Conservation (phyloP, 805 yeast species). For the Wickerhamiella australiensis region DNA sequence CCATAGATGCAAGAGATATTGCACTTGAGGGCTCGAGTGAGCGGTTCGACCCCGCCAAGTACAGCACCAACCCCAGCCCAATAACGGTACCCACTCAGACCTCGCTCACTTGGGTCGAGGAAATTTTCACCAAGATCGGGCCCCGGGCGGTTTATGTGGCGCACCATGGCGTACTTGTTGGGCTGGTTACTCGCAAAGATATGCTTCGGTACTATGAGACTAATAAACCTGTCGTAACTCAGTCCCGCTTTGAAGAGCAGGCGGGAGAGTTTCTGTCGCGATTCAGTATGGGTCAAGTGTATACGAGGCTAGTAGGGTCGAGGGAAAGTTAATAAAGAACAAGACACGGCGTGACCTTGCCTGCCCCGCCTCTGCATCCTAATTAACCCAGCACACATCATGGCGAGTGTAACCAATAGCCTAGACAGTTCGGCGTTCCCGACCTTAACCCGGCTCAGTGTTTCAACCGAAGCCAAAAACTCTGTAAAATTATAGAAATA, state of each 20-base stretch:
- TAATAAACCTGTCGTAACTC: not conserved
- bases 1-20: constrained; percentile 24
- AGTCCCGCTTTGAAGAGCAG: not conserved
- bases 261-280: not conserved
- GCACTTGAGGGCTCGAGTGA: constrained; percentile 11
- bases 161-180: constrained; percentile 45
- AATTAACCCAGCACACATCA: too few species aligned
- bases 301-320: not conserved
- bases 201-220: constrained; percentile 35
- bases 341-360: too few species aligned
- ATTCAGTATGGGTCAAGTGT: not conserved
- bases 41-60: constrained; percentile 7
- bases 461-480: too few species aligned
- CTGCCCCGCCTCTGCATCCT: too few species aligned
- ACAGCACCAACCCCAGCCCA: constrained; percentile 37
- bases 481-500: too few species aligned
- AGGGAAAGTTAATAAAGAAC: not conserved
- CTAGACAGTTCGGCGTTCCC: too few species aligned
- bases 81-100: constrained; percentile 43
- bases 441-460: too few species aligned
- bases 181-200: constrained; percentile 79
- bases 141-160: constrained; percentile 64
- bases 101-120: constrained; percentile 48
- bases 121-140: constrained; percentile 65
- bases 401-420: too few species aligned